phyloP scores from a whole-genome alignment of 75 land plant genomes.

The Sequoia sempervirens region DNA sequence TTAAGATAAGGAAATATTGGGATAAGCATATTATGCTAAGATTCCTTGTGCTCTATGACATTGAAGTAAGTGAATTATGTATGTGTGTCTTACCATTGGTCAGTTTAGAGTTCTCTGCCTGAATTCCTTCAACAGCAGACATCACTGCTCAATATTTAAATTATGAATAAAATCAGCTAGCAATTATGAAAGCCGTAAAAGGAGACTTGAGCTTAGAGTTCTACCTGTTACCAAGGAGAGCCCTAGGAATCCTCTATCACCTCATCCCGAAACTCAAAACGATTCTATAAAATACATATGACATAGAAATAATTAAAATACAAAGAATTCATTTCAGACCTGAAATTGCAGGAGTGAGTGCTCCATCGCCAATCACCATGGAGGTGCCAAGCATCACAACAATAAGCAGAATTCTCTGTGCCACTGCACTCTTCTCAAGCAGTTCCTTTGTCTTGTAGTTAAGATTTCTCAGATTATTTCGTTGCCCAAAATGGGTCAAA shows the following conservation, averaged over 20 bases:
- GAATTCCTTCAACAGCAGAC: slow-evolving; percentile 41
- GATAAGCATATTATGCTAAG: neutral
- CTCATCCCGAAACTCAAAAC: neutral
- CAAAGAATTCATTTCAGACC: slow-evolving; percentile 17
- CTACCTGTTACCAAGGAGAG: neutral
- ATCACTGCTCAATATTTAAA: slow-evolving; percentile 11
- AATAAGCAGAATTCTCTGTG: slow-evolving; percentile 28
- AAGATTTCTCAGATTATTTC: neutral
- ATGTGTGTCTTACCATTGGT: slow-evolving; percentile 25
- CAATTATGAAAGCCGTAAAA: too few species aligned
- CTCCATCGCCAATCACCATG: slow-evolving; percentile 73
- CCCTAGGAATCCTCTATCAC: neutral
- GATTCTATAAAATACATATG: neutral
- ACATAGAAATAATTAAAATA: neutral
- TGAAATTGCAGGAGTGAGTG: slow-evolving; percentile 68
- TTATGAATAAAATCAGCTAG: neutral
- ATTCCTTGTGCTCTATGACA: neutral
- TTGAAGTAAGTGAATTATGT: neutral
- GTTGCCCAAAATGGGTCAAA: slow-evolving; percentile 11
- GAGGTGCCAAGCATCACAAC: slow-evolving; percentile 53
- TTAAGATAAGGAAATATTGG: neutral
- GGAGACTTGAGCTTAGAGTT: too few species aligned
- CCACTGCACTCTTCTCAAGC: slow-evolving; percentile 24
- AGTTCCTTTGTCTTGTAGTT: slow-evolving; percentile 13
- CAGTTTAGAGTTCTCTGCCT: slow-evolving; percentile 27